Percentiles rank a stretch among this genome's conserved stretches.
phyloP scores from a whole-genome alignment of 2,329 filamentous ascomycete genomes.

The Scedosporium apiospermum region DNA sequence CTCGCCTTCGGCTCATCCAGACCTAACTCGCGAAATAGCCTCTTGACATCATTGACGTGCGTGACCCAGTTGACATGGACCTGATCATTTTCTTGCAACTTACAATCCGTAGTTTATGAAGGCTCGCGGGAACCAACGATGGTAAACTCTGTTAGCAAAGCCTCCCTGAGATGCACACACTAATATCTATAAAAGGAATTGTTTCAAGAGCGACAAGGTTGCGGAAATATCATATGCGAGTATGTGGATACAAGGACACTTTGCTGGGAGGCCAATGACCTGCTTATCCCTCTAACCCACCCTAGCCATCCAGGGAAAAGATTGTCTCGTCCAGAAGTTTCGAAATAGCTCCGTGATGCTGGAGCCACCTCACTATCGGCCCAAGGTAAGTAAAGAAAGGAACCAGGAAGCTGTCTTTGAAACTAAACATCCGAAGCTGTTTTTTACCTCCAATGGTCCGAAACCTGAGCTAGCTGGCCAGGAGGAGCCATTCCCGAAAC shows the following conservation, averaged over 20 bases:
- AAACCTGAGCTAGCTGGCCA: constrained; percentile 49
- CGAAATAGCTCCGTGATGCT: constrained; percentile 95
- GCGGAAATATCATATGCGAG: constrained; percentile 94
- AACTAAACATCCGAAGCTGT: constrained; percentile 22
- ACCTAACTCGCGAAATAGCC: constrained; percentile 34
- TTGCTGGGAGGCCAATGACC: not conserved
- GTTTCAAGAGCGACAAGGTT: constrained; percentile 74
- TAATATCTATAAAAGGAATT: constrained; percentile 46
- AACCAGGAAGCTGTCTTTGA: not conserved
- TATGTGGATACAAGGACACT: constrained; percentile 33
- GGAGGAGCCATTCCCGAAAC: constrained; percentile 66
- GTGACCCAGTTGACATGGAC: constrained; percentile 15
- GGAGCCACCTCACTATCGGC: constrained; percentile 70
- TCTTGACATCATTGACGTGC: constrained; percentile 61
- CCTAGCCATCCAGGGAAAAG: constrained; percentile 79
- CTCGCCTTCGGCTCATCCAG: not conserved
- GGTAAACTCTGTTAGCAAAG: constrained; percentile 33
- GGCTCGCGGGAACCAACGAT: constrained; percentile 59
- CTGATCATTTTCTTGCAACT: constrained; percentile 10
- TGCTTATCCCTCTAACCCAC: constrained; percentile 11
- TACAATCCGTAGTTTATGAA: constrained; percentile 54
- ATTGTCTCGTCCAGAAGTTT: constrained; percentile 89
- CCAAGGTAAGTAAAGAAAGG: constrained; percentile 50
- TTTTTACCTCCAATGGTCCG: constrained; percentile 39
- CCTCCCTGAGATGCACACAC: not conserved